Base-by-base conservation (phyloP, 2,329 filamentous ascomycete genomes). In the Sporothrix sp. region DNA sequence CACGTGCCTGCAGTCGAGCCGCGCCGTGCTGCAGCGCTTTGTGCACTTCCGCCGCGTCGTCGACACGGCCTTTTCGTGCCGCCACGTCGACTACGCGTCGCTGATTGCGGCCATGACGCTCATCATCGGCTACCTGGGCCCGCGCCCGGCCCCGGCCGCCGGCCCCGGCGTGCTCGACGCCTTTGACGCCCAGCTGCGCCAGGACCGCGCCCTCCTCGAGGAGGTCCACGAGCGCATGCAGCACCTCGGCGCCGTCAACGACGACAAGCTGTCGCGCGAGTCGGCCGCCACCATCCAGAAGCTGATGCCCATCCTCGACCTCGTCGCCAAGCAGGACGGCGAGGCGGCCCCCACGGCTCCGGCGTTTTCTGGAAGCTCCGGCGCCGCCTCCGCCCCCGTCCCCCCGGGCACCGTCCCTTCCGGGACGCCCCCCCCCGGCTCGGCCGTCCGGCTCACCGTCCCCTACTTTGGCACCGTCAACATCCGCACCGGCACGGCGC, bases 61-160 rank as follows among this genome's bases (percentile, higher is more conserved):
- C 39, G 60, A 62, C n/a, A 60, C 61, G 1, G 59, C 66, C 3
- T 66, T 65, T 42, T 67, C 67, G 16, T 74, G 71, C 35, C 71
- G 74, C 0, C 72, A 74, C 42, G 65, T 72, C 16, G 74, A 79
- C 59, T 79, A 76, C 55, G 66, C 72, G 2, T 70, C 71, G 0
- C 65, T 78, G 4, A 71, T 77, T 1, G 74, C 73, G 0, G 68
- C 69, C 32, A 72, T 74, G 64, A 71, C 73, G 0, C 63, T 79
- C 3, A 66, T 76, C 23, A 62, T 78, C 0, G 71, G 71, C 0
- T 73, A 79, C 54, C 65, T 78, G 1, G 68, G 70, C 11, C 66
- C 55, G 9, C 56, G 46, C 2, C 56, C 45, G 7, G 36, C 43
- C 0, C 35, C 47, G 13, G 42, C 25, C 21, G 48, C 14, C 10